Base-by-base conservation (phyloP, 2,329 filamentous ascomycete genomes). In the Cladosporium colombiae region DNA sequence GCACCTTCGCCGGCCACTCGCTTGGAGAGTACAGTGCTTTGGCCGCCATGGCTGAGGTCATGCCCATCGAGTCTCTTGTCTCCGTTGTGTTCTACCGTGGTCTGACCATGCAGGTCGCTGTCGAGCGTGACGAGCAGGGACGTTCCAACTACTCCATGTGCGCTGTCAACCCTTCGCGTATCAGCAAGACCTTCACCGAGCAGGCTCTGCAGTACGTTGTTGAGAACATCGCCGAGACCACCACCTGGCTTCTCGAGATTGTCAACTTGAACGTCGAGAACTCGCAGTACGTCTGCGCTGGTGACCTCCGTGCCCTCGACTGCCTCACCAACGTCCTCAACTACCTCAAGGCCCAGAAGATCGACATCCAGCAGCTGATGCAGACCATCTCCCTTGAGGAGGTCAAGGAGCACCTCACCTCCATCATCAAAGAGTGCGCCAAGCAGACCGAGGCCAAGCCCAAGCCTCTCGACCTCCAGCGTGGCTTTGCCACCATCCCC, bases 131-230 rank as follows among this genome's bases (percentile, higher is more conserved):
- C 78, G 93, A 90, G 66, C 84, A 88, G 70, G 95, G 95, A 44
- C 91, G 95, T 65, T 97, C 93, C 72, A 98, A 98, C 85, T 99
- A 99, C 85, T 93, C 91, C 68, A 99, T 99, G 95, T 97, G 94
- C 79, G 95, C 95, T 65, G 94, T 99, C 80, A 99, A 99, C 83
- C 95, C 95, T 40, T 97, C 93, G 84, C 90, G 95, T 70, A 97
- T 99, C 79, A 96, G 92, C 76, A 97, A 96, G 86, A 97, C 93
- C 0, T 99, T 99, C 86, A 97, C 96, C 81, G 95, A 99, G 81
- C 91, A 95, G 78, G 95, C 95, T 50, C 85, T 99, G 70, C 93
- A 97, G 77, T 99, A 97, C 76, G 93, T 99, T 44, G 94, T 98
- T 27, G 92, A 92, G 84, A 97, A 92, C 82, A 95, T 99, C 73